These are phyloP conservation scores for Cercospora beticola DNA, from an alignment of 2,329 filamentous ascomycete genomes.

Conservation along the genomic window DNA sequence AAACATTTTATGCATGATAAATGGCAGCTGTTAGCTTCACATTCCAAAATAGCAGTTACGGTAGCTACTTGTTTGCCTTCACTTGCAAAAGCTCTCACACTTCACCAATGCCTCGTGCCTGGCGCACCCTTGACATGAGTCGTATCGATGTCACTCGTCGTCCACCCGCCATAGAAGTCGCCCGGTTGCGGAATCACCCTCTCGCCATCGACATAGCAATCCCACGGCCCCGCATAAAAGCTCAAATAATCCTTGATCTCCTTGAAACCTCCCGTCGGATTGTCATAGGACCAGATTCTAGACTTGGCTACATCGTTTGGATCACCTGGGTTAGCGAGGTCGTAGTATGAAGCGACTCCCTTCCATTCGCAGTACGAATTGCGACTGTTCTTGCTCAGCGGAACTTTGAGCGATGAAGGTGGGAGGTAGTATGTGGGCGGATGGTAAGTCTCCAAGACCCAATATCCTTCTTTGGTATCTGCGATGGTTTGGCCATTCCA, in stretches of 20 bases:
- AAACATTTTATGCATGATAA: background rate
- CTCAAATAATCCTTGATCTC: constrained; percentile 57
- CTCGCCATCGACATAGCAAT: constrained; percentile 63
- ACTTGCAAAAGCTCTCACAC: background rate
- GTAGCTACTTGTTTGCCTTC: background rate
- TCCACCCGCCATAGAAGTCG: constrained; percentile 66
- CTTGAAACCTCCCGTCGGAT: constrained; percentile 54
- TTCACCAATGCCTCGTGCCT: constrained; percentile 37
- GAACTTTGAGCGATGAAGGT: constrained; percentile 49
- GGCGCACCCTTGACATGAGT: constrained; percentile 49
- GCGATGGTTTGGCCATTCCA: constrained; percentile 57
- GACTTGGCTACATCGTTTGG: constrained; percentile 47
- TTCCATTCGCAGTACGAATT: constrained; percentile 62
- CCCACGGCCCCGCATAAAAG: constrained; percentile 62
- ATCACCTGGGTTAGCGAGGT: constrained; percentile 45
- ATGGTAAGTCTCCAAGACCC: constrained; percentile 64
- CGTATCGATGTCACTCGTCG: constrained; percentile 60
- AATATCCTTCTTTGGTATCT: constrained; percentile 59
- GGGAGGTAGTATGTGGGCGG: constrained; percentile 65
- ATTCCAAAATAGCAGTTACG: background rate
- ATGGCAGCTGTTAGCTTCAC: background rate
- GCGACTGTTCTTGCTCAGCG: constrained; percentile 49
- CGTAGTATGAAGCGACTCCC: constrained; percentile 60
- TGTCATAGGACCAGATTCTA: constrained; percentile 60
- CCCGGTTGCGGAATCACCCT: constrained; percentile 59